These are phyloP conservation scores for Prunus padus DNA, from an alignment of 306 rosid species.

Conservation along the genomic window DNA sequence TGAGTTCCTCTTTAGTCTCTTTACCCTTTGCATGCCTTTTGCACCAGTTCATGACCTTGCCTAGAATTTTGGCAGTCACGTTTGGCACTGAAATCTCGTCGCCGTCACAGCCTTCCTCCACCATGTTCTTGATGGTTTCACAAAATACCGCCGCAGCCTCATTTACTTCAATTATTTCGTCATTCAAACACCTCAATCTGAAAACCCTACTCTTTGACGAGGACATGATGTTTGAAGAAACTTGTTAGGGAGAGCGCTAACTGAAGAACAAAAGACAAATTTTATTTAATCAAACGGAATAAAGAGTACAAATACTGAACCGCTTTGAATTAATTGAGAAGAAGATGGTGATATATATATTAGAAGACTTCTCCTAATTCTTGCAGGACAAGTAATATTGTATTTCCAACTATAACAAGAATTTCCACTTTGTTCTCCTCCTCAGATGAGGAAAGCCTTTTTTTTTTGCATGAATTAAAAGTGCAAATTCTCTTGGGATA, in stretches of 20 bases:
- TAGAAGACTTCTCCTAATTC: neutral
- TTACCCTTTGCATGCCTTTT: neutral
- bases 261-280: too few relatives aligned
- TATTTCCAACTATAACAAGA: too few relatives aligned
- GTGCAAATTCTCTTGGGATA: too few relatives aligned
- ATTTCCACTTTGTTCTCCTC: neutral
- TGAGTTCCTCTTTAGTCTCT: neutral
- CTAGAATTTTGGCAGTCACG: neutral
- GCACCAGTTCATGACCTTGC: conserved; percentile 5
- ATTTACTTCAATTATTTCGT: neutral
- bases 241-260: too few relatives aligned
- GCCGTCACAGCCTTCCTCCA: neutral
- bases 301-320: too few relatives aligned
- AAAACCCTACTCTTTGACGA: neutral
- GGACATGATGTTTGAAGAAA: neutral
- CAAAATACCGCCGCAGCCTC: neutral
- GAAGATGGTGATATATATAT: too few relatives aligned
- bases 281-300: too few relatives aligned
- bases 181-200: neutral
- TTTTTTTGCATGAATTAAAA: too few relatives aligned
- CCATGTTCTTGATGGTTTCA: neutral
- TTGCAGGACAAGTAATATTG: too few relatives aligned
- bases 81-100: neutral
- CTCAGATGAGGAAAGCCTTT: neutral
- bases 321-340: neutral